Evolutionary conservation across 139 green algal species (phyloP).

Genomic region (Micractinium conductrix): DNA sequence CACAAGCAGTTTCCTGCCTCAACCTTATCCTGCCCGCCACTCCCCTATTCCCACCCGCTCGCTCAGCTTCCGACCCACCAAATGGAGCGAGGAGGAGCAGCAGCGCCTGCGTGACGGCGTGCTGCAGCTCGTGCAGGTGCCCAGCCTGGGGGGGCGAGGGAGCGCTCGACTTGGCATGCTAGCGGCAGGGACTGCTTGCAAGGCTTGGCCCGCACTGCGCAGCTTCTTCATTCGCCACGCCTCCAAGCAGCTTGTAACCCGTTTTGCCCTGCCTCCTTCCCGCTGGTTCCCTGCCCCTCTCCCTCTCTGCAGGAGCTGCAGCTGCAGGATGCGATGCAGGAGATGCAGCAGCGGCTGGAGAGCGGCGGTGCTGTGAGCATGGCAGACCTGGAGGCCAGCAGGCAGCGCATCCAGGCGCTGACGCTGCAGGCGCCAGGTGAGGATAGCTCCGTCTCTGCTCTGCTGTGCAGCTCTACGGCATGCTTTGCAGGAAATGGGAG

Average conservation of each 20-base stretch:
- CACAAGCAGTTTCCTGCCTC: no score
- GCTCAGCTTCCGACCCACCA: conserved; percentile 13
- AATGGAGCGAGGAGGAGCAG: conserved; percentile 41
- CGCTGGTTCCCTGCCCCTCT: not conserved
- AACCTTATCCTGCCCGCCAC: no score
- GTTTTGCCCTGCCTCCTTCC: not conserved
- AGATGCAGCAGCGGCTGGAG: conserved; percentile 42
- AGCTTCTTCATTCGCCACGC: no score
- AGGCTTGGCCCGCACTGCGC: no score
- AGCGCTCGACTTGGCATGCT: no score
- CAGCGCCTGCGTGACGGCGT: conserved; percentile 38
- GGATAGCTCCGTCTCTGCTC: not conserved
- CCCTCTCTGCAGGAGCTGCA: conserved; percentile 29
- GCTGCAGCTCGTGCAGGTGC: conserved; percentile 40
- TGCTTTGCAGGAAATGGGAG: not conserved
- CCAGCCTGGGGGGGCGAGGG: no score
- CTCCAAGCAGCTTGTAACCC: no score
- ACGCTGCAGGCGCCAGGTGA: conserved; percentile 18
- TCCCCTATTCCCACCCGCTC: no score
- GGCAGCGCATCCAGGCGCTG: conserved; percentile 20
- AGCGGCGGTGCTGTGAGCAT: conserved; percentile 7
- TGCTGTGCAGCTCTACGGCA: not conserved
- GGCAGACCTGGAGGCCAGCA: conserved; percentile 8
- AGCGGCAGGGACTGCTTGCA: no score
- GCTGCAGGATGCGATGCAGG: conserved; percentile 24